Conservation (phyloP, 2,329 filamentous ascomycete genomes). For the Alternaria triticina region DNA sequence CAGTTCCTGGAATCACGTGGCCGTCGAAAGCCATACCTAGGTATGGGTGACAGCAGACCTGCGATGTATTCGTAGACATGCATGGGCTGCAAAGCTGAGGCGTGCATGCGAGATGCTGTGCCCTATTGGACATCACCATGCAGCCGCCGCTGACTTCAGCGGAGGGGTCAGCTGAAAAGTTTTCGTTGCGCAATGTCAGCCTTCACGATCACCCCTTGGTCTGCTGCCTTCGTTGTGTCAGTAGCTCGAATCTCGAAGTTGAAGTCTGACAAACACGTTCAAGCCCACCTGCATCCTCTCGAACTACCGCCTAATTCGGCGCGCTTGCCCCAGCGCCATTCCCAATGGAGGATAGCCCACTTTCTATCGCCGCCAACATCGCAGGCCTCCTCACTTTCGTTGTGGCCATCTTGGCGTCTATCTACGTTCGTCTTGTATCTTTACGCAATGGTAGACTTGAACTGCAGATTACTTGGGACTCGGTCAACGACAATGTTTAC, state of each 20-base stretch:
- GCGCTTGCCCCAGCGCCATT: not conserved
- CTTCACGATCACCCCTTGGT: not conserved
- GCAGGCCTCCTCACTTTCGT: not conserved
- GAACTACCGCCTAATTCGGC: not conserved
- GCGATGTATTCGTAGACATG: fast-evolving
- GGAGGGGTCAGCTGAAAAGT: not conserved
- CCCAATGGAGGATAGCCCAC: not conserved
- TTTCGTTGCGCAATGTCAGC: not conserved
- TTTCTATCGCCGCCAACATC: not conserved
- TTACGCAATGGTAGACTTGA: not conserved
- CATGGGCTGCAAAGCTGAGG: not conserved
- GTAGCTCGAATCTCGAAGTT: no score
- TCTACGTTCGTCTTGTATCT: not conserved
- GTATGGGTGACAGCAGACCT: fast-evolving
- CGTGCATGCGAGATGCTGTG: not conserved
- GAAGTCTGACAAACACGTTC: no score
- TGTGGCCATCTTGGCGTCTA: not conserved
- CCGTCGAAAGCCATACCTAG: fast-evolving
- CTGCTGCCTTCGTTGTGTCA: fast-evolving
- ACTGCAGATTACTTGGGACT: not conserved
- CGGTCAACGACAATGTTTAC: not conserved
- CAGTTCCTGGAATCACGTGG: no score
- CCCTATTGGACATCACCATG: not conserved
- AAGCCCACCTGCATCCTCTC: not conserved
- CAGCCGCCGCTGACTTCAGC: not conserved